These are phyloP conservation scores for Chaetomium sp. DNA, from an alignment of 2,329 filamentous ascomycete species.

Conservation along the genomic window DNA sequence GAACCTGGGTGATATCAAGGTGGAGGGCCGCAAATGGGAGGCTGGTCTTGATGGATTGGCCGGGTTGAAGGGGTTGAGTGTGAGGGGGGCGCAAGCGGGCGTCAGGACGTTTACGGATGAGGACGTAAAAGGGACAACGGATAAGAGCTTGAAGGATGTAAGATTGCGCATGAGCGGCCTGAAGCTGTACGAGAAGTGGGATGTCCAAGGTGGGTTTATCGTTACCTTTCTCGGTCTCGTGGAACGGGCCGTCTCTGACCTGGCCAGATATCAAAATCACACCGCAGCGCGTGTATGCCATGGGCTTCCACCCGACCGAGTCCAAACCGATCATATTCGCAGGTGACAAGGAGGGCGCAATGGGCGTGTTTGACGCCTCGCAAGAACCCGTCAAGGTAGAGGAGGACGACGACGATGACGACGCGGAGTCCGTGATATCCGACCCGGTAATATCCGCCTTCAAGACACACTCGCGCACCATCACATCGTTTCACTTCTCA, in stretches of 20 bases:
- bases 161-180: slow-evolving; percentile 71
- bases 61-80: slow-evolving; percentile 47
- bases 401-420: slow-evolving; percentile 52
- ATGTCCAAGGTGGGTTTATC: slow-evolving; percentile 59
- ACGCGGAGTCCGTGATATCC: slow-evolving; percentile 56
- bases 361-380: slow-evolving; percentile 86
- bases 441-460: slow-evolving; percentile 81
- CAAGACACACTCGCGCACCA: slow-evolving; percentile 84
- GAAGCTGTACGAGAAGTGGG: slow-evolving; percentile 75
- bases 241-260: not conserved
- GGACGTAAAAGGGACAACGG: slow-evolving; percentile 70
- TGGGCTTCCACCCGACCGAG: slow-evolving; percentile 80
- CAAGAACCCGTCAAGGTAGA: slow-evolving; percentile 52
- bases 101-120: slow-evolving; percentile 80
- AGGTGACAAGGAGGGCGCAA: slow-evolving; percentile 84
- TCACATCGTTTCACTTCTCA: slow-evolving; percentile 75
- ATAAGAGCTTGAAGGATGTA: slow-evolving; percentile 67
- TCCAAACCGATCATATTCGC: slow-evolving; percentile 88
- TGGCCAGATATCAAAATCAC: slow-evolving; percentile 77
- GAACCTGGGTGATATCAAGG: slow-evolving; percentile 67
- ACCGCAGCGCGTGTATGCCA: slow-evolving; percentile 77
- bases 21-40: slow-evolving; percentile 73
- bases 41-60: slow-evolving; percentile 59
- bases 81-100: slow-evolving; percentile 67
- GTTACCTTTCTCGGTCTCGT: not conserved